Conservation (phyloP, 257 asterid genomes). For the Solanum virginianum region DNA sequence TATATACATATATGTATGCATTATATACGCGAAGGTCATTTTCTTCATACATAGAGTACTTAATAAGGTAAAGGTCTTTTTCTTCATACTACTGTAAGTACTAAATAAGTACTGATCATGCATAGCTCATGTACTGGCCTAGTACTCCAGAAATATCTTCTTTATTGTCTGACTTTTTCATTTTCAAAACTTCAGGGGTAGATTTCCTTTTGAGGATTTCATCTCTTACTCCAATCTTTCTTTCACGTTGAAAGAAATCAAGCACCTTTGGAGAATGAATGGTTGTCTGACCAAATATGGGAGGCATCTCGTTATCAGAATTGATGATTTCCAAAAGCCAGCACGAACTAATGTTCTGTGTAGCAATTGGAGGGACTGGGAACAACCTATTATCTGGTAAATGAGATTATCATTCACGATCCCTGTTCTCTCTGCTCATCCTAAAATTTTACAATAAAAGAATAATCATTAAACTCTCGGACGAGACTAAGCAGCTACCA, state of each 20-base stretch:
- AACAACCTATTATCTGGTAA: constrained; percentile 89
- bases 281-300: constrained; percentile 66
- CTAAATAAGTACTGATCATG: not conserved
- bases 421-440: not conserved
- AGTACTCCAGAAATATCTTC: not conserved
- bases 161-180: not conserved
- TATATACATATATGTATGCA: not conserved
- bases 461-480: not conserved
- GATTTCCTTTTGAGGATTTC: constrained; percentile 81
- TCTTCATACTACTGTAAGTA: not conserved
- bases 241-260: constrained; percentile 77
- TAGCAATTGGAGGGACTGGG: constrained; percentile 85
- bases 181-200: constrained; percentile 41
- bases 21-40: not conserved
- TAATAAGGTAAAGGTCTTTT: not conserved
- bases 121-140: not conserved
- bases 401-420: not conserved
- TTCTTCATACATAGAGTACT: not conserved
- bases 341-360: constrained; percentile 65
- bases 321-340: constrained; percentile 91
- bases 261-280: constrained; percentile 89
- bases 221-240: constrained; percentile 61
- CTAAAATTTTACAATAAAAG: not conserved
- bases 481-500: too few species aligned
- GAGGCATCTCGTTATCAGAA: constrained; percentile 70